Evolutionary conservation across 331 rosid species (phyloP), one percentile per base, ranked within the genome.

Genomic region (Ulmus americana): DNA sequence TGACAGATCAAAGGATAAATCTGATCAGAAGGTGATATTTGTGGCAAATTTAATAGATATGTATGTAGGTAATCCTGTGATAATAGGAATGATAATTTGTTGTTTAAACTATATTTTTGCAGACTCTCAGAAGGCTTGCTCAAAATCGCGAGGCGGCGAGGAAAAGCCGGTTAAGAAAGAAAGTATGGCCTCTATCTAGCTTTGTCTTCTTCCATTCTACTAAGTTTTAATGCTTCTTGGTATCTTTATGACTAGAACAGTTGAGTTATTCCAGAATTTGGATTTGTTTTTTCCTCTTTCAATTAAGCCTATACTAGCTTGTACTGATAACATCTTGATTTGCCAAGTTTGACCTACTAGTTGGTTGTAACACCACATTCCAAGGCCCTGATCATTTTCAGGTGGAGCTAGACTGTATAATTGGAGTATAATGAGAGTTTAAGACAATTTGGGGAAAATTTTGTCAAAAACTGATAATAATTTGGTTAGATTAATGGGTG

Each of bases 141-240:
- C 99, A 94, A 70, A 94, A 94, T 82, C 95, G 97, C 15, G 99
- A 90, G 82, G 99, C 99, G 14, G 99, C 99, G 8, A 77, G 99
- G 59, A 94, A 94, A 85, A 94, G 99, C 64, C 90, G 97, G 45
- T 62, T 94, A 83, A 80, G 97, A 65, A 94, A 94, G 74, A 94
- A 94, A 79, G 99, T 94, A 87, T 44, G 82, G 56, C 66, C 42
- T 3, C 51, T 22, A n/a, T 51, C 42, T 20, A 46, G 16, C 40
- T 6, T 63, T 50, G 54, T 67, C 60, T 39, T 47, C 56, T 28
- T 53, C 6, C 28, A n/a, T 22, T 59, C 11, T 1, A 6, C 12
- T 45, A 5, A 11, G 7, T 62, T 62, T 14, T 45, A 9, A 28
- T 55, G 41, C 35, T 55, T 28, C 35, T 28, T 28, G 35, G 35